Evolutionary conservation across 495 filamentous ascomycete species (phyloP).

Genomic region (Darksidea phi): DNA sequence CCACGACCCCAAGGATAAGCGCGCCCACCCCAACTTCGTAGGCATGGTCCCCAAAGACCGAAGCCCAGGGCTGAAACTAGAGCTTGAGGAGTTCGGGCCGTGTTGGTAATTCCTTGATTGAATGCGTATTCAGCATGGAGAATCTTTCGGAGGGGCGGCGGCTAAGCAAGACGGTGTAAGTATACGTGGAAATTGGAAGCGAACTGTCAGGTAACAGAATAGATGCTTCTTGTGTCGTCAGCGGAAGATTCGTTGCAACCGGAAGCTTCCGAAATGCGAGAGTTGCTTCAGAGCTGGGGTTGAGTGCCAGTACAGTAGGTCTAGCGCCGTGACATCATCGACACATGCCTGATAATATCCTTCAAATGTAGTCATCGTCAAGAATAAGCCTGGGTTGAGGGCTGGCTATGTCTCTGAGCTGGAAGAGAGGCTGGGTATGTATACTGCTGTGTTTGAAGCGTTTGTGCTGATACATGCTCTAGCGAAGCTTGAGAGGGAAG

Average conservation of each 20-base stretch:
- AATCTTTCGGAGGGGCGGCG: conserved; percentile 4
- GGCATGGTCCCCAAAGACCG: background rate
- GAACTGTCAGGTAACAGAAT: background rate
- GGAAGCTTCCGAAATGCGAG: conserved; percentile 23
- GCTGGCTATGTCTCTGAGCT: conserved; percentile 41
- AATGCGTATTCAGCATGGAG: conserved; percentile 6
- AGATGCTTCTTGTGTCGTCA: conserved; percentile 25
- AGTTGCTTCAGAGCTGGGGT: conserved; percentile 11
- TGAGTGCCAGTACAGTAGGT: conserved; percentile 22
- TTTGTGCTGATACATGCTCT: background rate
- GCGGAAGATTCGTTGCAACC: conserved; percentile 19
- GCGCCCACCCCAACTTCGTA: background rate
- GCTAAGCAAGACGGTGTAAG: conserved; percentile 27
- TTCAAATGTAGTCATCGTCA: conserved; percentile 20
- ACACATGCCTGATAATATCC: conserved; percentile 5
- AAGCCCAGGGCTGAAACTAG: background rate
- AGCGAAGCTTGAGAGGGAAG: conserved; percentile 29
- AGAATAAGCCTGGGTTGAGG: conserved; percentile 38
- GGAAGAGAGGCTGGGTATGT: conserved; percentile 37
- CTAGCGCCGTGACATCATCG: background rate
- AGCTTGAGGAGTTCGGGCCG: conserved; percentile 11
- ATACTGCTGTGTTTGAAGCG: background rate
- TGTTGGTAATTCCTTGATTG: background rate
- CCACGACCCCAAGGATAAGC: background rate
- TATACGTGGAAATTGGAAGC: background rate